Conservation (phyloP, 2,329 filamentous ascomycete genomes). For the Cadophora gregata region DNA sequence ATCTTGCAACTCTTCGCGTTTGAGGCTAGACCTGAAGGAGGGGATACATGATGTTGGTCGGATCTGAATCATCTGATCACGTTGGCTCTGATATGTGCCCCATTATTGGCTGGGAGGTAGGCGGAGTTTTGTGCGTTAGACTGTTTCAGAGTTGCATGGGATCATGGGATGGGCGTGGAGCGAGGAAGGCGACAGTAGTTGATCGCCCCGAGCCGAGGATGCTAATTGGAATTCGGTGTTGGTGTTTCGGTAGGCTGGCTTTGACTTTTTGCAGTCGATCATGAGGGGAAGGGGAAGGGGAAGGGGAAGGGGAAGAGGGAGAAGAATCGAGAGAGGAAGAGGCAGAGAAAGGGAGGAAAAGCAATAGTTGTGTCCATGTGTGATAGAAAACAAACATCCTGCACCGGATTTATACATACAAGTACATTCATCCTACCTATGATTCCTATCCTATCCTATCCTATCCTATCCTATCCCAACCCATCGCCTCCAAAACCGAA, state of each 20-base stretch:
- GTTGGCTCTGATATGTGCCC: not conserved
- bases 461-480: not conserved
- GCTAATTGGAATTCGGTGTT: constrained; percentile 1
- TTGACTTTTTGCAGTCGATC: not conserved
- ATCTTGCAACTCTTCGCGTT: not conserved
- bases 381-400: not conserved
- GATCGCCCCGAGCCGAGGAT: constrained; percentile 8
- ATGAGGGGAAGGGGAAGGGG: not conserved
- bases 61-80: constrained; percentile 1
- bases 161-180: not conserved
- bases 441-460: not conserved
- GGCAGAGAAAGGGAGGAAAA: not conserved
- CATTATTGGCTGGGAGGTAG: constrained; percentile 7
- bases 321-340: not conserved
- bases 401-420: not conserved
- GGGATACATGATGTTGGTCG: not conserved
- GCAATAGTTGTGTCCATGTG: not conserved
- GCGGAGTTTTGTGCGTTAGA: constrained; percentile 6
- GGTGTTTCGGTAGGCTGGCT: not conserved
- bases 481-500: not conserved
- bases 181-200: no score
- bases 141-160: constrained; percentile 9
- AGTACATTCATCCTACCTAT: no score
- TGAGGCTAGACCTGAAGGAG: not conserved
- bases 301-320: not conserved